phyloP scores from a whole-genome alignment of 2,329 filamentous ascomycete species.

The Arthrobotrys iridis region DNA sequence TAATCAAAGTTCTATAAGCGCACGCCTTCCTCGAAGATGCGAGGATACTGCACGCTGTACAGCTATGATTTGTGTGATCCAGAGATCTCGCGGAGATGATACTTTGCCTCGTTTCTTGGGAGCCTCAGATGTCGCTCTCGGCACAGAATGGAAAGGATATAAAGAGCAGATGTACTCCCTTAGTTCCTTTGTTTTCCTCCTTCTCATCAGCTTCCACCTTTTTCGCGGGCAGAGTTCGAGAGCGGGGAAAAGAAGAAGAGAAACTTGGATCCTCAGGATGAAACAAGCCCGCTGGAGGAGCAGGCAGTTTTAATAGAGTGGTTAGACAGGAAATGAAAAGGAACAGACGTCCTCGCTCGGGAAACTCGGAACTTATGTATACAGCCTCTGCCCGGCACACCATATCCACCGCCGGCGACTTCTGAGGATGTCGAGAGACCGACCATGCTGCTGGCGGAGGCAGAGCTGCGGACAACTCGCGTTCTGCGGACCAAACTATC shows the following conservation, averaged over 20 bases:
- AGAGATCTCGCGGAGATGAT: neutral
- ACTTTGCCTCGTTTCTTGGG: neutral
- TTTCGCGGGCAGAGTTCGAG: neutral
- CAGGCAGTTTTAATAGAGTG: neutral
- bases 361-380: no score
- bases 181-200: neutral
- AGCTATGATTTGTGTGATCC: neutral
- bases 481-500: neutral
- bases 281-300: neutral
- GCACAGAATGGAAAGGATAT: neutral
- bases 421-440: neutral
- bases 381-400: no score
- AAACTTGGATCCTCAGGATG: neutral
- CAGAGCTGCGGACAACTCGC: neutral
- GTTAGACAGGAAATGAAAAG: no score
- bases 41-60: neutral
- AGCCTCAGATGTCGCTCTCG: neutral
- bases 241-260: neutral
- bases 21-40: neutral
- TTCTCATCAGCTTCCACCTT: neutral
- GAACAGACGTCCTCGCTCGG: no score
- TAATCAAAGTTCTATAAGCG: neutral
- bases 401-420: no score
- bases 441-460: neutral
- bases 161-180: neutral